Conservation (phyloP, 1,284 basidiomycete genomes). For the Sanguinoderma infundibulare region DNA sequence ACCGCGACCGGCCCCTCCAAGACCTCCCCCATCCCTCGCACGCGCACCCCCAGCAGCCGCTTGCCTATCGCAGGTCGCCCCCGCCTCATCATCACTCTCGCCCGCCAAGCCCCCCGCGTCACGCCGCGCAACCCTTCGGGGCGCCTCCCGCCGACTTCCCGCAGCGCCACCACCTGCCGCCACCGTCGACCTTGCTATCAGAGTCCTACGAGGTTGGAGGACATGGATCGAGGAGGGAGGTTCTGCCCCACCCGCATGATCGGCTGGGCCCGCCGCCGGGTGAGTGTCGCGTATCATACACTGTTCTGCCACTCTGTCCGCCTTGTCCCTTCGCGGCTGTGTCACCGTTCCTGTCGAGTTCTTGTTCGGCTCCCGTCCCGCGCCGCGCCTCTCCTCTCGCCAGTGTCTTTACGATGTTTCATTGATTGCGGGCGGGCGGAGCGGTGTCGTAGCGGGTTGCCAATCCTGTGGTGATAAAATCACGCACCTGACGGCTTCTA, state of each 20-base stretch:
- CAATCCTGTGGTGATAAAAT: slow-evolving; percentile 7
- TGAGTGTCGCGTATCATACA: slow-evolving; percentile 22
- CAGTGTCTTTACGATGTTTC: background rate
- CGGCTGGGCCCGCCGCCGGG: slow-evolving; percentile 27
- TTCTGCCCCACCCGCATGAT: slow-evolving; percentile 27
- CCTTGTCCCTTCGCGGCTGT: slow-evolving; percentile 8
- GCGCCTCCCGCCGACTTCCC: slow-evolving; percentile 7
- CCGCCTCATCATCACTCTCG: slow-evolving; percentile 22
- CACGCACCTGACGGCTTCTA: slow-evolving; percentile 20
- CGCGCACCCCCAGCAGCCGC: slow-evolving; percentile 16
- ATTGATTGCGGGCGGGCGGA: background rate
- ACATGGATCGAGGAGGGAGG: slow-evolving; percentile 25
- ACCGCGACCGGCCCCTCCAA: slow-evolving; percentile 25
- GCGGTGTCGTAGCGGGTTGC: slow-evolving; percentile 3
- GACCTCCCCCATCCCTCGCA: slow-evolving; percentile 16
- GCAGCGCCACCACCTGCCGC: slow-evolving; percentile 27
- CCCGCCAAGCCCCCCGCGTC: slow-evolving; percentile 29
- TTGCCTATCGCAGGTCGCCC: slow-evolving; percentile 25
- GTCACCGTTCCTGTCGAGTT: background rate
- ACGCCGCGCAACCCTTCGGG: slow-evolving; percentile 12
- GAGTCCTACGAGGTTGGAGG: slow-evolving; percentile 24
- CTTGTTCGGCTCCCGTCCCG: slow-evolving; percentile 1
- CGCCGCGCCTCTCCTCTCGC: too few relatives aligned
- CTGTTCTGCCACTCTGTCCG: slow-evolving; percentile 6
- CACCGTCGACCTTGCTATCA: slow-evolving; percentile 24